phyloP scores from a whole-genome alignment of 2,329 filamentous ascomycete genomes.

The Aspergillus terreus region DNA sequence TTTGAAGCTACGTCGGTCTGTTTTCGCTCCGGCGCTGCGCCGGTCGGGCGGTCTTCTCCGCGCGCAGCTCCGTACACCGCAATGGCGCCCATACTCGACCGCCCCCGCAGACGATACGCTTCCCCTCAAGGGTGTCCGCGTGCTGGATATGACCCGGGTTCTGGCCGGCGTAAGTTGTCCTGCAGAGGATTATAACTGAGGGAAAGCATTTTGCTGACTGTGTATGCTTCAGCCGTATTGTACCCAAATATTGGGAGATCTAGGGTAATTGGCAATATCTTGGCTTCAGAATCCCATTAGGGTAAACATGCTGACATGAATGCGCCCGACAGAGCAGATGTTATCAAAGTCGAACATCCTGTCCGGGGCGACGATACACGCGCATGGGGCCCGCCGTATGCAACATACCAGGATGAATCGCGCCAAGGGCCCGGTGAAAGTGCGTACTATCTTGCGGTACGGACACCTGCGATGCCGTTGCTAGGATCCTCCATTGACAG shows the following conservation, averaged over 20 bases:
- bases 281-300: not conserved
- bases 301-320: slow-evolving; percentile 3
- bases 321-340: slow-evolving; percentile 65
- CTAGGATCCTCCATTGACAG: no score
- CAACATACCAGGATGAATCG: slow-evolving; percentile 63
- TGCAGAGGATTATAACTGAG: not conserved
- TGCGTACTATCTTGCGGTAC: slow-evolving; percentile 87
- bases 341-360: slow-evolving; percentile 97
- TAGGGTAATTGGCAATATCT: slow-evolving; percentile 62
- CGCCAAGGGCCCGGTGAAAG: slow-evolving; percentile 74
- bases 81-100: slow-evolving; percentile 40
- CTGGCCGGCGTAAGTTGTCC: slow-evolving; percentile 73
- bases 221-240: slow-evolving; percentile 72
- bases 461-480: slow-evolving; percentile 16
- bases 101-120: slow-evolving; percentile 44
- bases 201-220: slow-evolving; percentile 10
- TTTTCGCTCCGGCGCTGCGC: slow-evolving; percentile 19
- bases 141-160: slow-evolving; percentile 95
- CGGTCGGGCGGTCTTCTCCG: slow-evolving; percentile 18
- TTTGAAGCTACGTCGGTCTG: slow-evolving; percentile 19
- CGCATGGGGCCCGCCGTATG: slow-evolving; percentile 95
- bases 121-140: slow-evolving; percentile 79
- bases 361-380: slow-evolving; percentile 87
- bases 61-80: slow-evolving; percentile 12
- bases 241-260: slow-evolving; percentile 91